Evolutionary conservation across 202 grass and related monocot species (phyloP), one percentile per base, ranked within the genome.

Genomic region (Cymbopogon flexuosus): DNA sequence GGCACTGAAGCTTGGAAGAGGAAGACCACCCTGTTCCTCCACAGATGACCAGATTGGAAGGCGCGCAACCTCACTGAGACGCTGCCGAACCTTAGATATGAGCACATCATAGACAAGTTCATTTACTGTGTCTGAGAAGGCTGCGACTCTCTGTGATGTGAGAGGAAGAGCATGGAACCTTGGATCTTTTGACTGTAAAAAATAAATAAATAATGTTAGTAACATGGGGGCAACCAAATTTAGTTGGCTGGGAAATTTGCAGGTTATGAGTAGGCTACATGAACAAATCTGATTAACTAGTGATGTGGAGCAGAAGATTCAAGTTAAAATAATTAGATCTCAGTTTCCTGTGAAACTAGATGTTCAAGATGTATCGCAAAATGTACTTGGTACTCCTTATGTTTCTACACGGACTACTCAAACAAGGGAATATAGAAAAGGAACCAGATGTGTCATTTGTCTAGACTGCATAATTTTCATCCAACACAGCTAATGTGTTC

Each of bases 1-100:
- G 23, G 96, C 96, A 19, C 96, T 99, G 79, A 99, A 96, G 84
- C 87, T 99, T 83, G 92, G 96, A 79, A 99, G 86, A 61, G 96
- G 96, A 33, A 33, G 31, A 33, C 31, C 31, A 33, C 31, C 31
- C 31, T 33, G 31, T 33, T 33, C 31, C 31, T 33, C 31, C 31
- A 33, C 31, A 3, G 31, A 33, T 0, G 85, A 88, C 96, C 96
- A 99, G 84, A 93, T 91, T 78, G 96, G 92, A 57, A 96, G 81
- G 24, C 90, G 88, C 12, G 90, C 80, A 60, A 99, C 87, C 42
- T 99, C 96, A 76, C 70, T 84, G 30, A 99, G 78, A 34, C 96
- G 88, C 37, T 91, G 88, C 46, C 83, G 77, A 15, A 96, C 96
- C 82, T 99, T 99, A 29, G 90, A 96, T 76, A 99, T 93, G 64